Conservation (phyloP, 495 filamentous ascomycete genomes). For the Xanthoparmelia taractica region DNA sequence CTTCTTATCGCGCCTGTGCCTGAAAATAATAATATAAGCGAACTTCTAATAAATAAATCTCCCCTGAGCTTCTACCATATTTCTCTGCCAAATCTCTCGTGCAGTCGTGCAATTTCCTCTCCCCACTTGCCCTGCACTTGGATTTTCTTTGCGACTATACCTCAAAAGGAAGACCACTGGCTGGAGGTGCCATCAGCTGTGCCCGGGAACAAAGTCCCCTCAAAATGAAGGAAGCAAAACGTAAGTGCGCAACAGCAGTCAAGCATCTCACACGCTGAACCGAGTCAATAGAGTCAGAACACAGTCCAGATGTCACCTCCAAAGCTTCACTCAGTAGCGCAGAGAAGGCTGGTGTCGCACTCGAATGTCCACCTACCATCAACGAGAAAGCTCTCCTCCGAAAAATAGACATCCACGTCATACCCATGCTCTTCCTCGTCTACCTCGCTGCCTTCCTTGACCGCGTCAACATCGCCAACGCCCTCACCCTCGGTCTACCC, state of each 20-base stretch:
- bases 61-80: too few species aligned
- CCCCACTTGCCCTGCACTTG: too few species aligned
- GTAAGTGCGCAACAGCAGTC: neutral
- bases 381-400: conserved; percentile 52
- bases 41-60: too few species aligned
- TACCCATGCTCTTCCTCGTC: conserved; percentile 60
- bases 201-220: neutral
- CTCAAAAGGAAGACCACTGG: neutral
- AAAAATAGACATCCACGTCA: conserved; percentile 55
- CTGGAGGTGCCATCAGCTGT: neutral
- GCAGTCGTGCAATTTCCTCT: too few species aligned
- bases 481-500: conserved; percentile 38
- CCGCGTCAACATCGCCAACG: conserved; percentile 63
- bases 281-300: neutral
- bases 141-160: neutral
- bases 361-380: conserved; percentile 41
- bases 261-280: neutral
- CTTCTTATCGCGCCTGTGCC: too few species aligned
- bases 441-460: conserved; percentile 68
- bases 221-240: neutral
- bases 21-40: too few species aligned
- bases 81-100: too few species aligned
- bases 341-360: neutral
- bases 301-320: neutral
- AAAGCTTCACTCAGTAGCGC: neutral